Evolutionary conservation across 108 stramenopile species (phyloP).

Genomic region (Mediolabrus comicus): DNA sequence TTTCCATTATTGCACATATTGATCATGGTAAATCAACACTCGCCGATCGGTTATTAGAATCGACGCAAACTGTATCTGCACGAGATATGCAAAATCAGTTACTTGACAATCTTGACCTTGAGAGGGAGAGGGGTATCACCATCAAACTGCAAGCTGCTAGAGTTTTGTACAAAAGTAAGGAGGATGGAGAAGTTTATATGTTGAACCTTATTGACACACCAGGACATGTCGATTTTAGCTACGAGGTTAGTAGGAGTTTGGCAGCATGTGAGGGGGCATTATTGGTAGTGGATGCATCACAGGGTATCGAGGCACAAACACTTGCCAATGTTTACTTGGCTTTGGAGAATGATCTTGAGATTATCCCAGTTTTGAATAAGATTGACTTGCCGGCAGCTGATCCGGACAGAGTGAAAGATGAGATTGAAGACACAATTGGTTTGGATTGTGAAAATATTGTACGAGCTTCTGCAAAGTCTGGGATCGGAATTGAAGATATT

Average conservation of each 20-base stretch:
- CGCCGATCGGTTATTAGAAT: constrained; percentile 93
- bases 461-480: constrained; percentile 86
- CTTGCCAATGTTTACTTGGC: constrained; percentile 98
- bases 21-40: constrained; percentile 98
- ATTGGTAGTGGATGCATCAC: constrained; percentile 96
- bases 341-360: constrained; percentile 94
- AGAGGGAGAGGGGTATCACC: constrained; percentile 98
- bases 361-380: constrained; percentile 98
- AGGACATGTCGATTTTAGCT: constrained; percentile 89
- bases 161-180: constrained; percentile 81
- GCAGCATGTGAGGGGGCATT: constrained; percentile 99
- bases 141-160: constrained; percentile 98
- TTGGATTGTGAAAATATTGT: constrained; percentile 90
- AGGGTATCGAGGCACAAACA: constrained; percentile 99
- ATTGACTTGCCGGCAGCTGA: constrained; percentile 98
- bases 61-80: constrained; percentile 81
- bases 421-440: constrained; percentile 96
- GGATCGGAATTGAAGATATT: constrained; percentile 94
- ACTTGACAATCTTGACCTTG: constrained; percentile 97
- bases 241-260: constrained; percentile 95
- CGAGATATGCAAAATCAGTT: constrained; percentile 94
- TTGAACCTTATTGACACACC: constrained; percentile 89
- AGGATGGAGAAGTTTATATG: constrained; percentile 83
- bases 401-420: constrained; percentile 88
- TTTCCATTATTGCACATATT: constrained; percentile 97